Base-by-base conservation (phyloP, 1,284 basidiomycete genomes). In the Pseudozyma sp. region DNA sequence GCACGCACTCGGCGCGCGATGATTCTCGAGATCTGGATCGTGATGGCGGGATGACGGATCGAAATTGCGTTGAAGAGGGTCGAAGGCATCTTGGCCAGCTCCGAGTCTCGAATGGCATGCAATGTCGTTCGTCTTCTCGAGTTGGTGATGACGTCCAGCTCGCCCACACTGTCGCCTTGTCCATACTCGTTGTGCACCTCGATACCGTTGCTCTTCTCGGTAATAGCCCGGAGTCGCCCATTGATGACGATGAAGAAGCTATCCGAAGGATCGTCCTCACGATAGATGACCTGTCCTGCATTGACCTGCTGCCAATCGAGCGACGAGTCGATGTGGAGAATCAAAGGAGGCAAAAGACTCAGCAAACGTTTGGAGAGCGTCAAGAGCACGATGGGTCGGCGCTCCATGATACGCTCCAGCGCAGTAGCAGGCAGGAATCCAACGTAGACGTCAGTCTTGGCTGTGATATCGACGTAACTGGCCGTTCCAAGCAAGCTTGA, bases 231-330 rank as follows among this genome's bases (percentile, higher is more conserved):
- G 18, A 99, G 87, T 73, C 96, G 94, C 43, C 96, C 96, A 81
- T 98, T 98, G 86, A 99, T 95, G 76, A 99, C 78, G 59, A 99
- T 97, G 85, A 97, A 99, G 86, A 99, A 97, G 81, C 94, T 95
- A 80, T 97, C 93, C 82, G 92, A 93, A 31, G 87, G 87, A 77
- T 98, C 97, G 38, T 93, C 91, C 47, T 96, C 92, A 31, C 95
- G 89, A 90, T 95, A 98, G 55, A 97, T 88, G 43, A 95, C 91
- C 73, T 89, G 94, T 0, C 97, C 94, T 0, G 95, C 95, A 74
- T 92, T 91, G 5, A 97, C 93, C 85, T 98, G 95, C 89, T 95
- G 93, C 96, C 96, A 99, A 83, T 99, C 96, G 66, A 99, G 88
- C 0, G 95, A 95, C 1, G 95, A 92, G 85, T 99, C 96, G 68